Evolutionary conservation across 1,284 basidiomycete species (phyloP), one percentile per base, ranked within the genome.

Genomic region (Anthracocystis panici-leucophaei): DNA sequence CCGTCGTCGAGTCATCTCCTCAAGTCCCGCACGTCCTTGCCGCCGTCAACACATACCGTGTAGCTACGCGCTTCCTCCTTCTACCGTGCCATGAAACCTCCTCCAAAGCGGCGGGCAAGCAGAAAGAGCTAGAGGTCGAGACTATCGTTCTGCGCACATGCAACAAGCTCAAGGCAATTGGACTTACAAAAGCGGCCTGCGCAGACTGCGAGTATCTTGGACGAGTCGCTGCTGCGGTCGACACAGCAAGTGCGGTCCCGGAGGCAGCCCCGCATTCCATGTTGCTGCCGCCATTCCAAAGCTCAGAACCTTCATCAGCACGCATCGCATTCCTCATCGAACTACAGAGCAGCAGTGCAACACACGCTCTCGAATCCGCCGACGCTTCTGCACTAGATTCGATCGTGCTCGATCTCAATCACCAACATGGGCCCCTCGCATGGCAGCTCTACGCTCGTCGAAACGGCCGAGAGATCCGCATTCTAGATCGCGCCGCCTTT

Each of bases 401-500:
- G 8, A 60, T 75, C 20, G 38, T 61, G 18, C 21, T 41, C 33
- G 67, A 71, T 18, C 55, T 75, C 38, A 63, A 69, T 31, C 56
- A 75, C 57, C 60, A 75, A n/a, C 38, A 72, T 5, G 67, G 67
- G 1, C 72, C 79, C 14, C 54, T 75, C 6, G 59, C 63, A 4
- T 70, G 77, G 77, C 74, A 76, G 42, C 33, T 49, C 21, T 48
- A 56, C 48, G 67, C 25, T 16, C 55, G 74, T 20, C 65, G 61
- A 3, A 21, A 51, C 16, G 52, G 52, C n/a, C 62, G 60, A 27
- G 55, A 62, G 7, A 27, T 57, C 11, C 51, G 59, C 21, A 46
- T 57, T 10, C 61, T 73, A 1, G 78, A 79, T 40, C 75, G 79
- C 12, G 65, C 59, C n/a, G 79, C 79, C 11, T 79, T 67, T 41